Percentiles rank a stretch among this genome's conserved stretches.
phyloP scores from a whole-genome alignment of 2,329 filamentous ascomycete genomes.

The Truncatella angustata region DNA sequence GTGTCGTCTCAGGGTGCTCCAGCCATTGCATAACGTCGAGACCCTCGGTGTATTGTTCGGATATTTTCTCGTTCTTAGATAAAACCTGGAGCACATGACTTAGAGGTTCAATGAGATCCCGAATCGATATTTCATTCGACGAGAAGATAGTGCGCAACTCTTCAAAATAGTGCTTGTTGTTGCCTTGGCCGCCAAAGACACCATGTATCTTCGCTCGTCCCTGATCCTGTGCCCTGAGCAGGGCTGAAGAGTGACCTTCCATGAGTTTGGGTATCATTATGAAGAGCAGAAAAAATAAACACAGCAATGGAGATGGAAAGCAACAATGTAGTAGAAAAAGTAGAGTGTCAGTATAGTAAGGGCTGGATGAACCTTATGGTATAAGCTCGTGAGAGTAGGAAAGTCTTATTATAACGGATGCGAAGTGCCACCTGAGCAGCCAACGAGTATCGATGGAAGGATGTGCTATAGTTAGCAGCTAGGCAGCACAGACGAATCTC shows the following conservation, averaged over 20 bases:
- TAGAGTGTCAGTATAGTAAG: neutral
- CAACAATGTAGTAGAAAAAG: neutral
- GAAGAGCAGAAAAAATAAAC: neutral
- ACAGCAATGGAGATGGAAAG: neutral
- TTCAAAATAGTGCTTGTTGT: constrained; percentile 21
- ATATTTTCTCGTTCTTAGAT: constrained; percentile 17
- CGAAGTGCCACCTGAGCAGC: too few relatives aligned
- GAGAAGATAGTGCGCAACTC: constrained; percentile 19
- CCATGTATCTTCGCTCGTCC: constrained; percentile 17
- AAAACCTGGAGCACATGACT: constrained; percentile 16
- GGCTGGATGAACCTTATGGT: neutral
- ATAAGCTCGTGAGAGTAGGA: neutral
- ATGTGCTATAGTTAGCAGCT: too few relatives aligned
- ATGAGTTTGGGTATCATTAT: neutral
- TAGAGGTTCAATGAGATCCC: constrained; percentile 15
- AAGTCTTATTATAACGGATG: too few relatives aligned
- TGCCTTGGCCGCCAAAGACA: constrained; percentile 22
- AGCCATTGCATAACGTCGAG: constrained; percentile 28
- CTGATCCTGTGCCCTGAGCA: constrained; percentile 7
- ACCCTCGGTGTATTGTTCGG: constrained; percentile 21
- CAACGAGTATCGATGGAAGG: neutral
- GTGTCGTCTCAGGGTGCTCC: constrained; percentile 22
- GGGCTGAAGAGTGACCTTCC: neutral
- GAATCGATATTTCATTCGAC: constrained; percentile 16
- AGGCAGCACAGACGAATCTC: neutral